These are phyloP conservation scores for Pythium volutum DNA, from an alignment of 352 stramenopile genomes.

Conservation along the genomic window DNA sequence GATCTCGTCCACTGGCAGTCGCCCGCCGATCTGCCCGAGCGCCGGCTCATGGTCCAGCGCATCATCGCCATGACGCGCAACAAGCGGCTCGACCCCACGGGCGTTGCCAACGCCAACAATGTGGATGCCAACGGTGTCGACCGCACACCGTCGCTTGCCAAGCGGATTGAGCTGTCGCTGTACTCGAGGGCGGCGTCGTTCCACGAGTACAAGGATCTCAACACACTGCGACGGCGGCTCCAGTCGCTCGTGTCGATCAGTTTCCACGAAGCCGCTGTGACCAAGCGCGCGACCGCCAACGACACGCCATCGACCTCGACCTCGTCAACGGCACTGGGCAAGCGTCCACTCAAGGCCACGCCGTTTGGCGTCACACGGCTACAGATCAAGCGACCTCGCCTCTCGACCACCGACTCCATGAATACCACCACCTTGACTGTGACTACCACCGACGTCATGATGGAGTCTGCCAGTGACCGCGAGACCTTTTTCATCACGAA, in stretches of 20 bases:
- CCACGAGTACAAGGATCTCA: constrained; percentile 82
- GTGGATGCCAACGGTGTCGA: constrained; percentile 36
- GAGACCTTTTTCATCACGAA: constrained; percentile 65
- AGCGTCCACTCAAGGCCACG: constrained; percentile 43
- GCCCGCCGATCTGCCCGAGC: constrained; percentile 72
- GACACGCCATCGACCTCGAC: constrained; percentile 17
- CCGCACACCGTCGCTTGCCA: constrained; percentile 76
- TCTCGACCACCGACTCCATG: background rate
- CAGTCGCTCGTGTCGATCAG: constrained; percentile 86
- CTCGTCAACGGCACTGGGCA: constrained; percentile 31
- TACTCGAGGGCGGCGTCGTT: constrained; percentile 82
- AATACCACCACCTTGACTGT: background rate
- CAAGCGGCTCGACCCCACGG: constrained; percentile 41
- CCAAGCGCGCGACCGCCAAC: constrained; percentile 36
- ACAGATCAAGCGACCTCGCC: constrained; percentile 51
- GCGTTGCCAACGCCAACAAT: constrained; percentile 8
- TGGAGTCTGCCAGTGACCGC: background rate
- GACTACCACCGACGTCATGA: background rate
- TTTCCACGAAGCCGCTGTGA: constrained; percentile 79
- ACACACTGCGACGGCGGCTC: constrained; percentile 72
- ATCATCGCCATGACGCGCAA: constrained; percentile 86
- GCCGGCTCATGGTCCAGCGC: constrained; percentile 79
- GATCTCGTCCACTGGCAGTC: constrained; percentile 84
- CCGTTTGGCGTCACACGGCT: constrained; percentile 63
- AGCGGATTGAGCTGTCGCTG: constrained; percentile 83